phyloP scores from a whole-genome alignment of 306 rosid genomes.

The Vigna hirtella region DNA sequence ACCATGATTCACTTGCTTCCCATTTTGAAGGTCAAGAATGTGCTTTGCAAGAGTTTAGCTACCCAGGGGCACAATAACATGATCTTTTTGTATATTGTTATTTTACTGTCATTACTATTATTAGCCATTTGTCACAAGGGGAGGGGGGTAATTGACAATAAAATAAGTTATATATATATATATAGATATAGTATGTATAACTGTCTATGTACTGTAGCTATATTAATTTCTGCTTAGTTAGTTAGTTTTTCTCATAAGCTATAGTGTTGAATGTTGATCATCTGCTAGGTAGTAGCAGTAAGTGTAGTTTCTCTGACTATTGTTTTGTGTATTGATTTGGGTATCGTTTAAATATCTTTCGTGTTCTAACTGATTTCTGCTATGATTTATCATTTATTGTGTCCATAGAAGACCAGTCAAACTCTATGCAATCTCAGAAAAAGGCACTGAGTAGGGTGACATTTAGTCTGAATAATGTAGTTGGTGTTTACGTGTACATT shows the following conservation, averaged over 20 bases:
- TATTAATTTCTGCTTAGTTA: neutral
- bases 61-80: slow-evolving; percentile 40
- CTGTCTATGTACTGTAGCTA: slow-evolving; percentile 15
- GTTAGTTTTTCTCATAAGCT: slow-evolving; percentile 18
- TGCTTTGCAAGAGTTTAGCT: slow-evolving; percentile 52
- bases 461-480: neutral
- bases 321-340: slow-evolving; percentile 27
- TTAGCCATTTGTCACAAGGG: slow-evolving; percentile 35
- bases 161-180: slow-evolving; percentile 15
- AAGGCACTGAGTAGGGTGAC: neutral
- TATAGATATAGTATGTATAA: neutral
- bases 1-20: slow-evolving; percentile 45
- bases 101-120: slow-evolving; percentile 14
- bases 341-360: slow-evolving; percentile 9
- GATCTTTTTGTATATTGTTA: slow-evolving; percentile 37
- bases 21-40: slow-evolving; percentile 43
- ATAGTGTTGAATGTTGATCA: slow-evolving; percentile 27
- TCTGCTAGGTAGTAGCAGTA: slow-evolving; percentile 13
- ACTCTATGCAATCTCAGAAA: slow-evolving; percentile 6
- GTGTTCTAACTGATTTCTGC: slow-evolving; percentile 14
- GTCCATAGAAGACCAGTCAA: neutral
- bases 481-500: neutral
- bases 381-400: slow-evolving; percentile 9
- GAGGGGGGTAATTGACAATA: slow-evolving; percentile 32
- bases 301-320: slow-evolving; percentile 31